Evolutionary conservation across 768 basidiomycete species (phyloP).

Genomic region (Hemileccinum rubropunctum): DNA sequence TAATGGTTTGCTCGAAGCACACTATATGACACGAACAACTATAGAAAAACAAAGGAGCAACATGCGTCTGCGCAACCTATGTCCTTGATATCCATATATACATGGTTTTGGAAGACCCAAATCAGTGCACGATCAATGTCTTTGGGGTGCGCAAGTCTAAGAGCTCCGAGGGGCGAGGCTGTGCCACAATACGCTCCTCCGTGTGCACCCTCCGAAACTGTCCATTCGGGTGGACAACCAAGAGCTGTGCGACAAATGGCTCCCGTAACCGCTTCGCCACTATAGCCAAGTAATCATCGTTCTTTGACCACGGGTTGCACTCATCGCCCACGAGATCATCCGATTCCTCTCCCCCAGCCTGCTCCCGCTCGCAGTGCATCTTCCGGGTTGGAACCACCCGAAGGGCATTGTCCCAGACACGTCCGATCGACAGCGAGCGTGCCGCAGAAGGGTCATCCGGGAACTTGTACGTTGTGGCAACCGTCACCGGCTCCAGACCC

Average conservation of each 20-base stretch:
- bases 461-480: conserved; percentile 15
- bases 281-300: not conserved
- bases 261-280: conserved; percentile 17
- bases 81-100: too few species aligned
- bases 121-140: conserved; percentile 22
- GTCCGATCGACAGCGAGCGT: conserved; percentile 15
- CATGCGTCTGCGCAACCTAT: not conserved
- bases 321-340: conserved; percentile 4
- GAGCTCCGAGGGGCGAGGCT: conserved; percentile 12
- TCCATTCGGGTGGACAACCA: conserved; percentile 22
- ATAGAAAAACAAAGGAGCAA: not conserved
- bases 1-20: not conserved
- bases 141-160: conserved; percentile 17
- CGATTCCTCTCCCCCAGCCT: not conserved
- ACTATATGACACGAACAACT: not conserved
- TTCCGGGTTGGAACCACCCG: conserved; percentile 4
- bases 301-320: conserved; percentile 18
- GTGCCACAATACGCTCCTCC: conserved; percentile 22
- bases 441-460: not conserved
- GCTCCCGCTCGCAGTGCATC: too few species aligned
- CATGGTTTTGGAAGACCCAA: too few species aligned
- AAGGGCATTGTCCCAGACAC: conserved; percentile 25
- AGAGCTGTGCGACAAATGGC: conserved; percentile 22
- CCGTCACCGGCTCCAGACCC: conserved; percentile 12
- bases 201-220: conserved; percentile 20